phyloP scores from a whole-genome alignment of 176 grass and related monocot species.

The Oryza punctata region DNA sequence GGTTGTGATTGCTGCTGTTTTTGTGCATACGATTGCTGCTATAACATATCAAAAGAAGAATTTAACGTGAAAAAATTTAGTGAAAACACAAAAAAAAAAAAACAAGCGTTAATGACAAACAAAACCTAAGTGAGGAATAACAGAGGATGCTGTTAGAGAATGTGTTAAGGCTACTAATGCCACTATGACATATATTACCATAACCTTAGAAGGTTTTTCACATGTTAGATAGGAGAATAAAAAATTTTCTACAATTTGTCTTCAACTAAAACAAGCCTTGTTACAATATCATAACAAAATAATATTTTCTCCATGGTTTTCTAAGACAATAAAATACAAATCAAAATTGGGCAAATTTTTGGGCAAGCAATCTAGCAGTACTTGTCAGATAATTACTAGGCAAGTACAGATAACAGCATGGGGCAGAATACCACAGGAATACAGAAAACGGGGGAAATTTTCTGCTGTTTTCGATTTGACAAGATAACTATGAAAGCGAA shows the following conservation, averaged over 20 bases:
- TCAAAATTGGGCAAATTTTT: neutral
- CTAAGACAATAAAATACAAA: neutral
- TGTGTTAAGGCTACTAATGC: neutral
- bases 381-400: neutral
- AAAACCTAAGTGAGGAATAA: neutral
- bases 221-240: neutral
- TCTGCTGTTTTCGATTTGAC: neutral
- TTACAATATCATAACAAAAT: neutral
- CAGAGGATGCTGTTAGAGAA: neutral
- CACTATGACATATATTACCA: neutral
- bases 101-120: neutral
- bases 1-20: neutral
- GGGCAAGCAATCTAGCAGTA: neutral
- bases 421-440: neutral
- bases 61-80: neutral
- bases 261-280: neutral
- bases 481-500: neutral
- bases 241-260: neutral
- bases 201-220: neutral
- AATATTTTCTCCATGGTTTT: neutral
- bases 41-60: slow-evolving; percentile 3
- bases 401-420: neutral
- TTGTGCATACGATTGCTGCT: neutral
- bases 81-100: neutral
- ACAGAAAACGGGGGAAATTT: neutral